These are phyloP conservation scores for Lipomyces yamanashiensis DNA, from an alignment of 805 yeast genomes.

Conservation along the genomic window DNA sequence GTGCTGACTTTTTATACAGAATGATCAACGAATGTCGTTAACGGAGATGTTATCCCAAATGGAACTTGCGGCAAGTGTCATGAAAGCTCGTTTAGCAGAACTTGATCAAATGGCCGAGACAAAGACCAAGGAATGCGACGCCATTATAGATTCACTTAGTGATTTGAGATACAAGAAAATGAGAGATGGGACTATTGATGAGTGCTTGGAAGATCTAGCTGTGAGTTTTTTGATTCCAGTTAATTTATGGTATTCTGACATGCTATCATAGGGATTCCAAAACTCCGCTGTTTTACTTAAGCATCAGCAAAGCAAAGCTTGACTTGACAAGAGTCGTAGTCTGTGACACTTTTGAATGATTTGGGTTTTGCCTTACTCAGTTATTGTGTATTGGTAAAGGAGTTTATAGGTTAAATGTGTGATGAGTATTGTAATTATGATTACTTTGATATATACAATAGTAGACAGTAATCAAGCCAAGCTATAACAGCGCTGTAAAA, in stretches of 20 bases:
- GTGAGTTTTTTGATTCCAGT: neutral
- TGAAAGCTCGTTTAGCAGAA: slow-evolving; percentile 8
- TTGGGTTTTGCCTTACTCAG: no score
- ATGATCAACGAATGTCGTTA: slow-evolving; percentile 8
- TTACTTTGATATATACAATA: neutral
- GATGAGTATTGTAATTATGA: neutral
- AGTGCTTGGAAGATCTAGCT: slow-evolving; percentile 9
- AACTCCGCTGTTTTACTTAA: neutral
- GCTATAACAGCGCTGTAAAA: neutral
- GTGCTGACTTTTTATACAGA: neutral
- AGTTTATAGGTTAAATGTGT: neutral
- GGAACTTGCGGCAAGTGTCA: slow-evolving; percentile 25
- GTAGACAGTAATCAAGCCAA: neutral
- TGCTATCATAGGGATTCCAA: neutral
- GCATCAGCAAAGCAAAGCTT: neutral
- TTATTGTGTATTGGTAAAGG: neutral
- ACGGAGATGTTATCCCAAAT: slow-evolving; percentile 18
- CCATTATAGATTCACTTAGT: slow-evolving; percentile 27
- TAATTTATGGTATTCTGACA: neutral
- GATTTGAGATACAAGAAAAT: slow-evolving; percentile 30
- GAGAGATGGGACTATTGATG: slow-evolving; percentile 5
- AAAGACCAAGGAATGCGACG: slow-evolving; percentile 4
- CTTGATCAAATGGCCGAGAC: slow-evolving; percentile 8
- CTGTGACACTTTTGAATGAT: no score
- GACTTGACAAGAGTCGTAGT: neutral